Base-by-base conservation (phyloP, 192 early-diverging fungal genomes). In the Coemansia sp. region DNA sequence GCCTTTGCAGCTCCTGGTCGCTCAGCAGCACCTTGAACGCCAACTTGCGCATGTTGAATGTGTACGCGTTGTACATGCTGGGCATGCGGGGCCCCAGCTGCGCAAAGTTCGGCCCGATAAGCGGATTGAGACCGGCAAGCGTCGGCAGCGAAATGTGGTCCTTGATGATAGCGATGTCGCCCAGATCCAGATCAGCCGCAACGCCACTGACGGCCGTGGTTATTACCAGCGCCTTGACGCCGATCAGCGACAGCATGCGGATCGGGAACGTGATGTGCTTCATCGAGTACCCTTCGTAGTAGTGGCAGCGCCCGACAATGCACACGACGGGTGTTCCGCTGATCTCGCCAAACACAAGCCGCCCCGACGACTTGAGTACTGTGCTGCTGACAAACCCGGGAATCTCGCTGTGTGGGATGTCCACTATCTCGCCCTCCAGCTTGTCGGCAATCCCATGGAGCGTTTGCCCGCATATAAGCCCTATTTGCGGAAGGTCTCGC, bases 281-380 rank as follows among this genome's bases (percentile, higher is more conserved):
- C 58, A 92, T 80, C 14, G 87, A 84, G 70, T 93, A 89, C 13
- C 95, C 95, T 72, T 96, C 95, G 71, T 96, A 96, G 50, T 85
- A 88, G 71, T 96, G 95, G 83, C 88, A 91, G 25, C 95, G 83
- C n/a, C 95, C 95, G 10, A 92, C 90, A 83, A 95, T 91, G 74
- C 88, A 91, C 36, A 95, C 89, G 5, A 86, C 86, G 29, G 87
- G 85, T 20, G 80, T 85, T 43, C 87, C 85, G 40, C 88, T 83
- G 50, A 97, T 80, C 50, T 88, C 85, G 62, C 93, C 94, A 83
- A 95, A 93, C 9, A 93, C 92, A 25, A 97, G 78, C 0, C 59
- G 33, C 2, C 84, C 83, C 1, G 74, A 54, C 20, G 79, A 36
- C 22, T 59, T 76, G 10, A 73, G 62, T 14, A 83, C 65, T 22